These are phyloP conservation scores for Peronosclerospora sorghi DNA, from an alignment of 352 stramenopile genomes.

Conservation along the genomic window DNA sequence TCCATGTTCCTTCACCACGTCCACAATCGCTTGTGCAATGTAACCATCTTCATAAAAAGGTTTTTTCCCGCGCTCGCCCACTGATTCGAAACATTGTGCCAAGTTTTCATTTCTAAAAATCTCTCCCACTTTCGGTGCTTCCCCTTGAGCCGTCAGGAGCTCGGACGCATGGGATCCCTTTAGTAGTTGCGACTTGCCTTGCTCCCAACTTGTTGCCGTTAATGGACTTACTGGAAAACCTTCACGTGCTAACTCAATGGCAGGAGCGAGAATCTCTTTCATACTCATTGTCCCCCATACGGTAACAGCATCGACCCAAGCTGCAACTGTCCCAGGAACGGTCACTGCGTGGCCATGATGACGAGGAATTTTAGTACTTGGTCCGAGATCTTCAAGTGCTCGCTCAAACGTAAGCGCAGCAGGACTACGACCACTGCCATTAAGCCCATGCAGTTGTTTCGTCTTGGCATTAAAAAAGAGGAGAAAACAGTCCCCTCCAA, in stretches of 20 bases:
- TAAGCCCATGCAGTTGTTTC: conserved; percentile 82
- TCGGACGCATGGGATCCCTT: conserved; percentile 39
- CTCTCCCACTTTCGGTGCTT: conserved; percentile 49
- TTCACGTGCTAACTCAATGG: conserved; percentile 83
- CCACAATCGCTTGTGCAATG: conserved; percentile 84
- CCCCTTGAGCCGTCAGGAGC: conserved; percentile 37
- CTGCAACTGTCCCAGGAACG: conserved; percentile 87
- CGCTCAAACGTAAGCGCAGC: conserved; percentile 69
- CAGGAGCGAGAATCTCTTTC: conserved; percentile 80
- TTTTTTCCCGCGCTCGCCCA: conserved; percentile 80
- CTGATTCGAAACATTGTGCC: conserved; percentile 68
- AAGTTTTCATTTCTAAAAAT: conserved; percentile 86
- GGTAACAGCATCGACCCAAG: conserved; percentile 87
- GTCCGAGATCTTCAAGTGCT: conserved; percentile 33
- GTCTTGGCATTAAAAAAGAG: conserved; percentile 88
- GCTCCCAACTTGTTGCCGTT: conserved; percentile 79
- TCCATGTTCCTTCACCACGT: conserved; percentile 49
- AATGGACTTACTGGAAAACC: conserved; percentile 89
- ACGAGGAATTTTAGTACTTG: conserved; percentile 26
- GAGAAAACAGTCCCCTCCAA: conserved; percentile 91
- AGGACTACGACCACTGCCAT: conserved; percentile 87
- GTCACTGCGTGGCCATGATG: conserved; percentile 62
- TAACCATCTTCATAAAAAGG: conserved; percentile 76
- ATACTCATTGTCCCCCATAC: conserved; percentile 80
- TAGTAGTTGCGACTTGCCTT: conserved; percentile 56